Conservation (phyloP, 176 grass and related monocot genomes). For the Microstegium vimineum region DNA sequence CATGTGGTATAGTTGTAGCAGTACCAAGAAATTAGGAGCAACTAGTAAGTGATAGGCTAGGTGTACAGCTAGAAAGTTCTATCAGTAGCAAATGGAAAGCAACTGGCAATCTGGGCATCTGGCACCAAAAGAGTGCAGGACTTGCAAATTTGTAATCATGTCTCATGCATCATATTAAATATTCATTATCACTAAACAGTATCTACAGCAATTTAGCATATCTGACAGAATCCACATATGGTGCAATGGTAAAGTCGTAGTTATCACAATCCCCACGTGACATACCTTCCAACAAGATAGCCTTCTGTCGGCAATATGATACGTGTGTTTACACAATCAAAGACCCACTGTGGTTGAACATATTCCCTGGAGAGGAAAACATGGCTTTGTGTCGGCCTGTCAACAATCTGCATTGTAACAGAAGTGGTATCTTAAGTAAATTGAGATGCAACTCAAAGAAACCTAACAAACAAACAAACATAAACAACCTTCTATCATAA, state of each 20-base stretch:
- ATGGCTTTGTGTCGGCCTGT: slow-evolving; percentile 95
- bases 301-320: slow-evolving; percentile 67
- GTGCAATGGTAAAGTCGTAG: background rate
- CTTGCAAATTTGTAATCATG: background rate
- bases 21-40: background rate
- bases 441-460: background rate
- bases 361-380: slow-evolving; percentile 90
- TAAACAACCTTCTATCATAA: background rate
- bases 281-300: slow-evolving; percentile 93
- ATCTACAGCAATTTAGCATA: background rate
- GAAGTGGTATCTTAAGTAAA: background rate
- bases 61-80: background rate
- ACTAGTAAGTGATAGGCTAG: background rate
- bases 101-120: background rate
- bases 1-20: background rate
- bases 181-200: background rate
- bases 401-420: slow-evolving; percentile 75
- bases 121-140: background rate
- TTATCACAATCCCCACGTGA: background rate
- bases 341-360: slow-evolving; percentile 96
- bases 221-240: background rate
- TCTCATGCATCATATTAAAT: background rate
- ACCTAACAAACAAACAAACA: background rate
- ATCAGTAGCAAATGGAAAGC: background rate
- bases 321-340: slow-evolving; percentile 80